These are phyloP conservation scores for Podochytrium sp. DNA, from an alignment of 192 early-diverging fungal genomes.

Conservation along the genomic window DNA sequence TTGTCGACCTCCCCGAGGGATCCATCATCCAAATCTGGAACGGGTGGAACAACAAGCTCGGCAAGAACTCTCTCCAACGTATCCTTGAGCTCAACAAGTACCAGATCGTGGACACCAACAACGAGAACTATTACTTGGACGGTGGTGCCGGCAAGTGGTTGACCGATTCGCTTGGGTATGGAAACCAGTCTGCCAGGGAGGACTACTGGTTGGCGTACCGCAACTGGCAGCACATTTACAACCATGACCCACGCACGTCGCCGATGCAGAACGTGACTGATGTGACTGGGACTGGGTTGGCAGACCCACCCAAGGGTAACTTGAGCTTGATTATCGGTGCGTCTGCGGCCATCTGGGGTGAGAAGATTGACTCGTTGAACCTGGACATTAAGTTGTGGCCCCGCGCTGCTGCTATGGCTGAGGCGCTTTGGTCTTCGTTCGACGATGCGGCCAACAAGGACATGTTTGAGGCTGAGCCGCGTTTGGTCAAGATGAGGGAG, in stretches of 20 bases:
- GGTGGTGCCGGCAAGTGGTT: slow-evolving; percentile 17
- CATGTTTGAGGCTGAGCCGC: slow-evolving; percentile 1
- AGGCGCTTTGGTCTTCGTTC: slow-evolving; percentile 24
- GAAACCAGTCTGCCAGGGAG: not conserved
- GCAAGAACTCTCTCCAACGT: not conserved
- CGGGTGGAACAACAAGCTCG: not conserved
- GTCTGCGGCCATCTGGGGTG: slow-evolving; percentile 17
- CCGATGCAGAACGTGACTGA: not conserved
- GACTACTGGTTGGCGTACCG: slow-evolving; percentile 2
- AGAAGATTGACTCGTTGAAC: slow-evolving; percentile 10
- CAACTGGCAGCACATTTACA: slow-evolving; percentile 23
- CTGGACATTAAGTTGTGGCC: slow-evolving; percentile 30
- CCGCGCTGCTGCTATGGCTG: slow-evolving; percentile 20
- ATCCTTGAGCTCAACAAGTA: not conserved
- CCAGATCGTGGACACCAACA: slow-evolving; percentile 15
- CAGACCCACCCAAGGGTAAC: not conserved
- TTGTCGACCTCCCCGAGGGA: not conserved
- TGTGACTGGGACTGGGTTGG: not conserved
- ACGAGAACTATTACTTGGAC: slow-evolving; percentile 17
- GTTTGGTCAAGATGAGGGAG: not conserved
- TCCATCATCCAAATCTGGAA: slow-evolving; percentile 22
- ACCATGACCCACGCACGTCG: slow-evolving; percentile 5
- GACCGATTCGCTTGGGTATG: not conserved
- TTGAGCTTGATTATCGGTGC: not conserved
- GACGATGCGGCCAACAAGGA: slow-evolving; percentile 12